A percentile compares a stretch with the other conserved stretches of the same genome.
phyloP scores from a whole-genome alignment of 23 red algal species.

The Gracilaria caudata region DNA sequence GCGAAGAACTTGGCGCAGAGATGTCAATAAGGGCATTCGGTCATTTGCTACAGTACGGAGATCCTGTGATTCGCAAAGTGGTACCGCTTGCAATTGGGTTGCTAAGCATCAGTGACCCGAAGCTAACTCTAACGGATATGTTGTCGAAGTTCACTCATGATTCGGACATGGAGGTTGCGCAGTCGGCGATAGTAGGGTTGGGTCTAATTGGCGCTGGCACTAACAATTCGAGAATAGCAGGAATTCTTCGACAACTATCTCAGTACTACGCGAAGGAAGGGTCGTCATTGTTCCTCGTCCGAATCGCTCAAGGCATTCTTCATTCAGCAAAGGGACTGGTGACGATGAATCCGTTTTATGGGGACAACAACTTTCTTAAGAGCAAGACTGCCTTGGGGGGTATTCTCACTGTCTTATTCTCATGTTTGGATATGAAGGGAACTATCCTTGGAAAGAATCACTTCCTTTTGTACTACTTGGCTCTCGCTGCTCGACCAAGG shows the following conservation, averaged over 20 bases:
- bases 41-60: constrained; percentile 92
- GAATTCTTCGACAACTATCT: constrained; percentile 88
- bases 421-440: constrained; percentile 80
- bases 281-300: constrained; percentile 79
- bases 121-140: constrained; percentile 79
- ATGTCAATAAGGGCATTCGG: constrained; percentile 90
- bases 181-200: constrained; percentile 82
- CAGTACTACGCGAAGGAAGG: constrained; percentile 90
- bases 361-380: constrained; percentile 72
- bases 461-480: constrained; percentile 91
- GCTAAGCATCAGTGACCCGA: constrained; percentile 86
- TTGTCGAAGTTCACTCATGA: constrained; percentile 97
- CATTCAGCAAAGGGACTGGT: constrained; percentile 89
- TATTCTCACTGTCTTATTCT: constrained; percentile 88
- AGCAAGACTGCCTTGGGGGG: constrained; percentile 79
- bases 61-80: constrained; percentile 70
- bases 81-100: constrained; percentile 90
- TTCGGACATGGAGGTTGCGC: constrained; percentile 86
- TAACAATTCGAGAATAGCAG: constrained; percentile 93
- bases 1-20: constrained; percentile 82
- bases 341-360: constrained; percentile 84
- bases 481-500: constrained; percentile 79
- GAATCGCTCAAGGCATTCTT: constrained; percentile 92
- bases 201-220: constrained; percentile 94
- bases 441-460: constrained; percentile 93